Base-by-base conservation (phyloP, 331 rosid species). In the Telfairia occidentalis region DNA sequence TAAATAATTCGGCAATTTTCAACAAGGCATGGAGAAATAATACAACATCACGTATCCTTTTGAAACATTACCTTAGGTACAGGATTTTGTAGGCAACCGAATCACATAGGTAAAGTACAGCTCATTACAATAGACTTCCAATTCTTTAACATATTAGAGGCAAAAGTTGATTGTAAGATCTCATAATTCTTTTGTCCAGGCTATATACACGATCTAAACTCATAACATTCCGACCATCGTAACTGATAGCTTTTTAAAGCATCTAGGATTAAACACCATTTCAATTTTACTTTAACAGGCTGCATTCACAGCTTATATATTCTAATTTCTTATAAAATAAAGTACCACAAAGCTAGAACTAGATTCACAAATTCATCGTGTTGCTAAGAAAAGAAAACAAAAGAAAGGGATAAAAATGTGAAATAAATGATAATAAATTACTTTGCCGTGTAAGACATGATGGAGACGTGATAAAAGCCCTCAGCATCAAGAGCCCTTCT, bases 361-460 rank as follows among this genome's bases (percentile, higher is more conserved):
- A 69, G 24, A 67, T 37, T 23, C 18, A 35, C 16, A 34, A 9
- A 10, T 38, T 35, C 50, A 65, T 35, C 50, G 38, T 28, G 50
- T 38, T 29, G 26, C 72, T 66, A 67, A 77, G 48, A 67, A 50
- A 66, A 55, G 16, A 42, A 64, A 63, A 13, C 37, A 67, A 64
- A 65, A 76, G n/a, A 76, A 34, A 6, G 63, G 43, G 60, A 38
- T 40, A 60, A 64, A 0, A 37, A 5, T 10, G 52, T 11, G 46
- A 53, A 9, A 77, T 48, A 2, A 73, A 23, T 1, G 21, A 74
- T 54, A 43, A 5, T 4, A 50, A 71, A 78, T 83, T 87, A 94
- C 98, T 94, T 94, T 73, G 98, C 96, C 5, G 93, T 90, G 69
- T 88, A 94, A 59, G 98, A 91, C 96, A 91, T 95, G 82, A 94